phyloP scores from a whole-genome alignment of 495 filamentous ascomycete species.

The Penicillium verhagenii region DNA sequence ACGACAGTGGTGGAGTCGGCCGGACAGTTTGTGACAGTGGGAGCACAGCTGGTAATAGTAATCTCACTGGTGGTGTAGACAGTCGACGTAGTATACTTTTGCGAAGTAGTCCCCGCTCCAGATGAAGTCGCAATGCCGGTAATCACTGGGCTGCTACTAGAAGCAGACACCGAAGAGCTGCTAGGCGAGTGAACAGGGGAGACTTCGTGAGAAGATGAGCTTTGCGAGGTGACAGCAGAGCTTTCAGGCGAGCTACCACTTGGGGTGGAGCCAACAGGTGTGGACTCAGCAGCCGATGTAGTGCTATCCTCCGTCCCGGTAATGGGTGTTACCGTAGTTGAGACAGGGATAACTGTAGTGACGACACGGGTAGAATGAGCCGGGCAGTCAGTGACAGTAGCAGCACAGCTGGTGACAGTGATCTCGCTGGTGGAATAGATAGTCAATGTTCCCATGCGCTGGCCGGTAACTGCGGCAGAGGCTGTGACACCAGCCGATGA shows the following conservation, averaged over 20 bases:
- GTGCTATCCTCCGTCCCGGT: slow-evolving; percentile 24
- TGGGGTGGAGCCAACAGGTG: not conserved
- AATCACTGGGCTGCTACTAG: not conserved
- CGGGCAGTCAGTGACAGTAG: slow-evolving; percentile 59
- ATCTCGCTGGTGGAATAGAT: slow-evolving; percentile 57
- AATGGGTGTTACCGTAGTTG: slow-evolving; percentile 60
- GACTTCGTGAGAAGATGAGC: not conserved
- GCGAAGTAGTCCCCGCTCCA: not conserved
- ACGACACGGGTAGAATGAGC: slow-evolving; percentile 48
- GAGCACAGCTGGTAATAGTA: slow-evolving; percentile 57
- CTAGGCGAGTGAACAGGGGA: not conserved
- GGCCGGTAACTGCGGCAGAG: slow-evolving; percentile 16
- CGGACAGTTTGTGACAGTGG: slow-evolving; percentile 59
- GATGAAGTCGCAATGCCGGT: not conserved
- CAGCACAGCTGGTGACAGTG: slow-evolving; percentile 57
- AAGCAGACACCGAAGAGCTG: not conserved
- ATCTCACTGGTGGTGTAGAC: slow-evolving; percentile 56
- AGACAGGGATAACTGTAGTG: slow-evolving; percentile 56
- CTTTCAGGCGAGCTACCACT: not conserved
- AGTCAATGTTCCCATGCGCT: slow-evolving; percentile 53
- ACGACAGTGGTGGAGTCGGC: slow-evolving; percentile 35
- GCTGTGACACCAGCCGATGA: slow-evolving; percentile 12
- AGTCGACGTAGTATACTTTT: slow-evolving; percentile 54
- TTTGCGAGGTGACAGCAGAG: not conserved
- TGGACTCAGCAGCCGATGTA: slow-evolving; percentile 3